A percentile compares a stretch with the other conserved stretches of the same genome.
phyloP scores from a whole-genome alignment of 371 early-diverging fungal genomes.

The Apophysomyces variabilis region DNA sequence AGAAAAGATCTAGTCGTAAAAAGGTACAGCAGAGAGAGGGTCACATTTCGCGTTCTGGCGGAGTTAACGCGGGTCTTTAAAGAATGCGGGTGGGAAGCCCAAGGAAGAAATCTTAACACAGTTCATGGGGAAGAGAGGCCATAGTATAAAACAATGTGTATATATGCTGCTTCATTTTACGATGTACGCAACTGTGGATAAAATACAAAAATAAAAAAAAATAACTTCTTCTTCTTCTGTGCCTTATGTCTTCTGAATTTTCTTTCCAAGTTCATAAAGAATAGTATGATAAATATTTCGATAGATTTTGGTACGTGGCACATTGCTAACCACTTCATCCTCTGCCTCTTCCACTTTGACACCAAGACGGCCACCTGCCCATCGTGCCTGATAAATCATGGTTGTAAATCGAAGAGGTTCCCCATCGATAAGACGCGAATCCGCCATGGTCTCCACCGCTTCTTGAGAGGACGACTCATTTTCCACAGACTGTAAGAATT shows the following conservation, averaged over 20 bases:
- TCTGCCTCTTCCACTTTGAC: slow-evolving; percentile 28
- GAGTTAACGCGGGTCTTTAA: too few species aligned
- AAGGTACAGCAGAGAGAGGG: neutral
- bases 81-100: too few species aligned
- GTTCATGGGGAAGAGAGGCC: too few species aligned
- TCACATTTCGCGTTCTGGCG: too few species aligned
- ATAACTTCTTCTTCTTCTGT: neutral
- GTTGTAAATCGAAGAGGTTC: neutral
- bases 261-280: slow-evolving; percentile 32
- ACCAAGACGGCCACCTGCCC: slow-evolving; percentile 35
- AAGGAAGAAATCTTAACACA: too few species aligned
- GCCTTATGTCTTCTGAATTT: neutral
- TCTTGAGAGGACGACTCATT: neutral
- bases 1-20: neutral
- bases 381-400: slow-evolving; percentile 35
- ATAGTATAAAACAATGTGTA: too few species aligned
- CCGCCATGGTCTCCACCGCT: neutral
- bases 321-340: slow-evolving; percentile 9
- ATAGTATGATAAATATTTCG: slow-evolving; percentile 29
- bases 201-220: neutral
- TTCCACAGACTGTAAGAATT: slow-evolving; percentile 8
- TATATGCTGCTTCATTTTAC: too few species aligned
- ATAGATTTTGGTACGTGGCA: slow-evolving; percentile 22
- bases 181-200: neutral
- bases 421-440: neutral